Conservation (phyloP, 805 yeast genomes). For the Monosporozyma solicola region DNA sequence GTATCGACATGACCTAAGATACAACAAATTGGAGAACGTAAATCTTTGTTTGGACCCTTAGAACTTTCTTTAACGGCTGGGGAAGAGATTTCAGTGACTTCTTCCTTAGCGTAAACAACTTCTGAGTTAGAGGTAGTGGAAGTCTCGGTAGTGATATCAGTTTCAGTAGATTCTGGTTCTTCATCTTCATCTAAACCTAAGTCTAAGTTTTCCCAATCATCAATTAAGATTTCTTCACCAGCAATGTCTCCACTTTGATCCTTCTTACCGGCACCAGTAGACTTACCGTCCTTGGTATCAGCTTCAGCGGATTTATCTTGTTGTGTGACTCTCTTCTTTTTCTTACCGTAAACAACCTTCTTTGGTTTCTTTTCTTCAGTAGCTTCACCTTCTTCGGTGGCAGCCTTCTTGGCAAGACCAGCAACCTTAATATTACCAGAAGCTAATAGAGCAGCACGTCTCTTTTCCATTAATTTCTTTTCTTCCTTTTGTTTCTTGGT, state of each 20-base stretch:
- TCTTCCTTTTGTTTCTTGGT: constrained; percentile 95
- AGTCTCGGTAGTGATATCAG: constrained; percentile 22
- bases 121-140: constrained; percentile 19
- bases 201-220: constrained; percentile 80
- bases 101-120: constrained; percentile 24
- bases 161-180: constrained; percentile 18
- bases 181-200: constrained; percentile 44
- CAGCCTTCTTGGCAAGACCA: constrained; percentile 43
- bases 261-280: constrained; percentile 16
- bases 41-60: constrained; percentile 33
- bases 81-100: constrained; percentile 18
- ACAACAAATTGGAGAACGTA: constrained; percentile 99
- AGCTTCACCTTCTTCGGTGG: constrained; percentile 8
- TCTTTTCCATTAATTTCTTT: constrained; percentile 73
- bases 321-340: constrained; percentile 43
- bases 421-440: constrained; percentile 66
- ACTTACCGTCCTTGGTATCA: constrained; percentile 16
- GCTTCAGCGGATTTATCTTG: constrained; percentile 13
- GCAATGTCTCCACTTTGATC: constrained; percentile 27
- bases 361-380: constrained; percentile 43
- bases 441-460: constrained; percentile 76
- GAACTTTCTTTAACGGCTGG: constrained; percentile 21
- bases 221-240: constrained; percentile 54
- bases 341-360: constrained; percentile 64
- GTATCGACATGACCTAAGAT: constrained; percentile 99